Evolutionary conservation across 352 stramenopile genomes (phyloP), one percentile per base, ranked within the genome.

Genomic region (Phytophthora palmivora): DNA sequence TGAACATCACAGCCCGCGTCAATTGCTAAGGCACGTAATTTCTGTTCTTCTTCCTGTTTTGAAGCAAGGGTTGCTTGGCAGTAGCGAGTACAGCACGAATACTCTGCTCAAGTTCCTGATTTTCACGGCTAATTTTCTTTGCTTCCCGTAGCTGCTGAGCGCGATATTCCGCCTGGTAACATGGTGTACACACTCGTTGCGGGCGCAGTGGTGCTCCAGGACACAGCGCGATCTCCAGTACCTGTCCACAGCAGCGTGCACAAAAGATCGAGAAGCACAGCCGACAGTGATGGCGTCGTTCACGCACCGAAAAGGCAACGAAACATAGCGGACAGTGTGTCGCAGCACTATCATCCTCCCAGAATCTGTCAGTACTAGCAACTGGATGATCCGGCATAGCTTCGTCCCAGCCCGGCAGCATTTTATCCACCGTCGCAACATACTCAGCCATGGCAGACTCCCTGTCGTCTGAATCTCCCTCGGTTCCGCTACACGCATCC

Each of bases 201-300:
- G 42, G 22, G 2, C 82, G 78, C 28, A 91, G n/a, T 0, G 81
- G 78, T 4, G 82, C 84, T 0, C 84, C 84, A 1, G 72, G 72
- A 46, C 80, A 93, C 15, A 93, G 42, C 18, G 79, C 80, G 22
- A 93, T 58, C 19, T 89, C 77, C 26, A 93, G 52, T 0, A 53
- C 45, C 7, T 74, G 65, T 30, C 48, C 53, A 49, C 79, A 87
- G 70, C 84, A 93, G 4, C 56, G 16, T n/a, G 49, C 53, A 33
- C 84, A 93, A 39, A 87, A 93, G 14, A 93, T 87, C 15, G 85
- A 73, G 57, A 93, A 67, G 64, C 84, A 93, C 48, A 91, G 62
- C 9, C 82, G 84, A 50, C 84, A 93, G 54, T 93, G 84, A 22
- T 91, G 84, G 7, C 84, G 78, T 11, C 84, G 82, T 18, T 64